Conservation (phyloP, 2,329 filamentous ascomycete genomes). For the Cordyceps javanica region DNA sequence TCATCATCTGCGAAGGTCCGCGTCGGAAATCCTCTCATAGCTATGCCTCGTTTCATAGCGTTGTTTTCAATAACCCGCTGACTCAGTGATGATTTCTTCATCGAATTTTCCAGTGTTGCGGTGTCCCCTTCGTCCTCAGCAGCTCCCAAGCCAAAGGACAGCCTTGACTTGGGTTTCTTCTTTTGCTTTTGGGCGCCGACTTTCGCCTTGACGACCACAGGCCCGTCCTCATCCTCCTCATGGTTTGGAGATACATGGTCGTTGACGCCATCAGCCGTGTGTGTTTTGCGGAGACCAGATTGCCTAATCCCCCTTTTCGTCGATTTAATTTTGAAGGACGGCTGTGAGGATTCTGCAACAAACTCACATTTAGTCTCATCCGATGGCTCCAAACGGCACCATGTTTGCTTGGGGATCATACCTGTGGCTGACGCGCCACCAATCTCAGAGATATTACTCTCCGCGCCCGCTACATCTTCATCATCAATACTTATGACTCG, state of each 20-base stretch:
- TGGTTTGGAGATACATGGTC: slow-evolving; percentile 26
- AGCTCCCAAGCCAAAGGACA: slow-evolving; percentile 67
- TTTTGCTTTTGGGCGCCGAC: slow-evolving; percentile 54
- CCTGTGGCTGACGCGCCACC: slow-evolving; percentile 27
- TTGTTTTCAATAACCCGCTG: slow-evolving; percentile 62
- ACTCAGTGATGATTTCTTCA: slow-evolving; percentile 58
- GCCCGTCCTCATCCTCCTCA: slow-evolving; percentile 39
- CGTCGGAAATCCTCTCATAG: slow-evolving; percentile 46
- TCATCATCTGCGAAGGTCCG: slow-evolving; percentile 55
- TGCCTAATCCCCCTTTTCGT: slow-evolving; percentile 50
- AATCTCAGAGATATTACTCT: slow-evolving; percentile 18
- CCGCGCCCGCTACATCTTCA: slow-evolving; percentile 45
- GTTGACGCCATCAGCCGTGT: slow-evolving; percentile 39
- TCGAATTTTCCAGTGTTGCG: slow-evolving; percentile 44
- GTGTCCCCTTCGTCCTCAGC: slow-evolving; percentile 44
- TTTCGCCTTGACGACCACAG: slow-evolving; percentile 44
- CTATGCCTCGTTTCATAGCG: slow-evolving; percentile 48
- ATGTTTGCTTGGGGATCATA: slow-evolving; percentile 25
- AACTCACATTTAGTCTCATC: slow-evolving; percentile 12
- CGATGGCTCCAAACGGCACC: background rate
- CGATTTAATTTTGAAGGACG: slow-evolving; percentile 36
- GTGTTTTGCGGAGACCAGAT: slow-evolving; percentile 51
- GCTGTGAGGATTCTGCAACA: slow-evolving; percentile 28
- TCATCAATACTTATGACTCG: slow-evolving; percentile 70
- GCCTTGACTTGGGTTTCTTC: slow-evolving; percentile 57